Evolutionary conservation across 2,329 filamentous ascomycete genomes (phyloP), one percentile per base, ranked within the genome.

Genomic region (Didymosphaeria variabile): DNA sequence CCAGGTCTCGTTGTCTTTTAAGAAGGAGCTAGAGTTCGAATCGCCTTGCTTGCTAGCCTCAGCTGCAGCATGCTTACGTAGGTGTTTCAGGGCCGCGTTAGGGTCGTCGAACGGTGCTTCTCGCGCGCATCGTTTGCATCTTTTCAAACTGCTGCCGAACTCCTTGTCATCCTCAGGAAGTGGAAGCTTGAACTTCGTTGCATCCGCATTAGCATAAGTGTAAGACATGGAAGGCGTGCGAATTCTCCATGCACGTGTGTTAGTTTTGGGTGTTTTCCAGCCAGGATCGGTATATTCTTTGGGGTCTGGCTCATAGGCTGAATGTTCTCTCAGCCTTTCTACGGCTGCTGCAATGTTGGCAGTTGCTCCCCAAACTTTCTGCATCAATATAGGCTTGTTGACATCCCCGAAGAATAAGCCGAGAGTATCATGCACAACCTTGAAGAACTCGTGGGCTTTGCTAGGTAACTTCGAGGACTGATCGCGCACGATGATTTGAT

Each of bases 321-420:
- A 55, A 19, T 57, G 59, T 7, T 59, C 29, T 31, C 55, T 44
- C 9, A 67, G 40, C 10, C 32, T 42, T 4, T 23, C 38, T 15
- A 56, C 60, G 2, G 60, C 42, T 1, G 61, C 26, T 13, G 50
- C 21, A 10, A 76, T 62, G n/a, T 62, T 70, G 2, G 46, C 53
- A 63, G 75, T 60, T 10, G 70, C 69, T 10, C 68, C 69, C 70
- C 72, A 75, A 1, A 69, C 23, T 59, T 75, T 76, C 38, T 68
- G 64, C 15, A 76, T 54, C 34, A 72, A 59, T 0, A 55, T 55
- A 47, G 56, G 65, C 17, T 68, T 60, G 19, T 74, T 63, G 1
- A 68, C 50, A 21, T 74, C 62, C 2, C 47, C 40, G 10, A 74
- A 66, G 31, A 75, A 77, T 0, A 76, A 65, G 31, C 51, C 47